phyloP scores from a whole-genome alignment of 768 basidiomycete genomes.

The Tylopilus plumbeoviolaceoides region DNA sequence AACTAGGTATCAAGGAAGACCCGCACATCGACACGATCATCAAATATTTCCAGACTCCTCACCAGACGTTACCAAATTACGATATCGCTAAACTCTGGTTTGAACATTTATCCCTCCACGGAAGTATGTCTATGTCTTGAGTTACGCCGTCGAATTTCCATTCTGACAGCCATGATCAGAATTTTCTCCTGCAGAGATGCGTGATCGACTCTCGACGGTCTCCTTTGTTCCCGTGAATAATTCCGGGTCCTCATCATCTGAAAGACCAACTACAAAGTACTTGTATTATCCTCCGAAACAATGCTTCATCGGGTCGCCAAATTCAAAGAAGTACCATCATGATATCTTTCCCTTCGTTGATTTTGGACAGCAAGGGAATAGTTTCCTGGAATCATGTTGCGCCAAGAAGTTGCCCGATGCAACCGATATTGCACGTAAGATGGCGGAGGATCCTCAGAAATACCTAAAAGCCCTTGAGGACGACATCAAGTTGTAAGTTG shows the following conservation, averaged over 20 bases:
- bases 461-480: constrained; percentile 2
- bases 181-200: constrained; percentile 3
- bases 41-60: not conserved
- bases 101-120: constrained; percentile 2
- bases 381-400: constrained; percentile 11
- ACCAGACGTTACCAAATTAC: not conserved
- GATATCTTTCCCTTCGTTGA: constrained; percentile 11
- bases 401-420: constrained; percentile 13
- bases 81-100: constrained; percentile 6
- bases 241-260: not conserved
- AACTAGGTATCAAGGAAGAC: constrained; percentile 10
- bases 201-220: constrained; percentile 4
- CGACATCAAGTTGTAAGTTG: constrained; percentile 1
- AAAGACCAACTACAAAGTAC: not conserved
- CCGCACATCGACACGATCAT: constrained; percentile 3
- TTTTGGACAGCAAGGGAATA: constrained; percentile 2
- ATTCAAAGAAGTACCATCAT: constrained; percentile 7
- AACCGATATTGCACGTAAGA: constrained; percentile 9
- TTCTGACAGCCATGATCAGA: constrained; percentile 3
- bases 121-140: constrained; percentile 5
- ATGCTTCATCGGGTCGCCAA: constrained; percentile 9
- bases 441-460: constrained; percentile 1
- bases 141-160: not conserved
- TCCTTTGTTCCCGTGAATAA: constrained; percentile 11
- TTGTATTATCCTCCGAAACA: constrained; percentile 3